Base-by-base conservation (phyloP, 345 rosid species). In the Boechera retrofracta region DNA sequence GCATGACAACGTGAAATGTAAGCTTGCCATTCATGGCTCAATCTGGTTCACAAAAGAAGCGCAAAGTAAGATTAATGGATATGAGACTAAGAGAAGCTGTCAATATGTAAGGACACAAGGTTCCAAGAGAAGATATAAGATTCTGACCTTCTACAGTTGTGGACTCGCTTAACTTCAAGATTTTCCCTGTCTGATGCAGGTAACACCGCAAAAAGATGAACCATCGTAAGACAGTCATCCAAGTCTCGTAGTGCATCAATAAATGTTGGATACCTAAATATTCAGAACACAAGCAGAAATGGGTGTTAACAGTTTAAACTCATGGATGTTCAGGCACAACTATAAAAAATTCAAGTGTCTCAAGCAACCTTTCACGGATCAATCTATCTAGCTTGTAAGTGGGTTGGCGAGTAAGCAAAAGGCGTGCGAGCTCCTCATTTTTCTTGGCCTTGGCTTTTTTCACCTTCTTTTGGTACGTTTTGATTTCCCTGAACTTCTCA, bases 11-110 rank as follows among this genome's bases (percentile, higher is more conserved):
- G 97, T 8, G 88, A 86, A 71, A 95, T 80, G 72, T 85, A 95
- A 15, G 97, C 98, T 86, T 92, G 99, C 98, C 99, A 95, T 66
- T 92, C 98, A 79, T 91, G 98, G 77, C 89, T 86, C 87, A 95
- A 83, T 84, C 99, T 95, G 76, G 33, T 64, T n/a, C 65, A 69
- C 73, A 53, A 71, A 51, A 65, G 73, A 64, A 71, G n/a, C 0
- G 0, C 10, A 38, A 21, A 42, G 3, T 35, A 29, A 62, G 59
- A 42, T 15, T 36, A 74, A 44, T 0, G 57, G 51, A 21, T 55
- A 47, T 38, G 55, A 41, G 60, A 31, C n/a, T 10, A 38, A 7
- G 31, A 57, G 28, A 69, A 31, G 48, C 35, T 42, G 13, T 31
- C 16, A 26, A 33, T 13, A 42, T 60, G 70, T 21, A 58, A 26